phyloP scores from a whole-genome alignment of 352 stramenopile species.

The Phytophthora vignae region DNA sequence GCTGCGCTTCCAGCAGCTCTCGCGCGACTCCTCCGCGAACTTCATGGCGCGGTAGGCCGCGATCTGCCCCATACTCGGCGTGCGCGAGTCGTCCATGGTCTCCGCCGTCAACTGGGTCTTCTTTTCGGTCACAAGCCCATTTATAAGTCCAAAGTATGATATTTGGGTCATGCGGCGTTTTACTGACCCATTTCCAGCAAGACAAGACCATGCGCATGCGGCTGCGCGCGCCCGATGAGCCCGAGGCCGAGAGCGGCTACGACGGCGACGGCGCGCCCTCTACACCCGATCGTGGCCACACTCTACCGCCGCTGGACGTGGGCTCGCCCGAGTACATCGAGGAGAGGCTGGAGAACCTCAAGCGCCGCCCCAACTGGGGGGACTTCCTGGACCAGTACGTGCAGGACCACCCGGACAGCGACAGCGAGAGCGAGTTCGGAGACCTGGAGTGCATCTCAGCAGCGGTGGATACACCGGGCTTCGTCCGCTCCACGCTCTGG shows the following conservation, averaged over 20 bases:
- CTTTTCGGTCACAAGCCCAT: not conserved
- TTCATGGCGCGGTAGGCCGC: slow-evolving; percentile 60
- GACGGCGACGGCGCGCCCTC: slow-evolving; percentile 18
- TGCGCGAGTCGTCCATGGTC: slow-evolving; percentile 28
- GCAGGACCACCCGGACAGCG: slow-evolving; percentile 50
- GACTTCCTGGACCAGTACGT: slow-evolving; percentile 84
- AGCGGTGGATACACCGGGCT: slow-evolving; percentile 27
- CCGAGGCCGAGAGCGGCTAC: slow-evolving; percentile 48
- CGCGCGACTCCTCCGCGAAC: slow-evolving; percentile 82
- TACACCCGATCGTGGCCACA: slow-evolving; percentile 24
- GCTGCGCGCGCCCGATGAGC: slow-evolving; percentile 71
- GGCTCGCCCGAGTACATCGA: slow-evolving; percentile 86
- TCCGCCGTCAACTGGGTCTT: slow-evolving; percentile 2
- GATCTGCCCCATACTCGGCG: slow-evolving; percentile 44
- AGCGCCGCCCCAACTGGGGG: slow-evolving; percentile 67
- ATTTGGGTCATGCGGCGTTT: not conserved
- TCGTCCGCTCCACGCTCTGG: slow-evolving; percentile 62
- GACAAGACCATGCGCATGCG: slow-evolving; percentile 61
- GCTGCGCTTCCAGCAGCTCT: slow-evolving; percentile 88
- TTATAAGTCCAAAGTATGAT: not conserved
- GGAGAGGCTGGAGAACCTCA: slow-evolving; percentile 88
- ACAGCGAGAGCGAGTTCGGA: slow-evolving; percentile 49
- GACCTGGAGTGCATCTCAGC: slow-evolving; percentile 29
- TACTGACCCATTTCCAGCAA: not conserved
- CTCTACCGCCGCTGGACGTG: slow-evolving; percentile 66